Evolutionary conservation across 2,329 filamentous ascomycete genomes (phyloP).

Genomic region (Microascus cirrosus): DNA sequence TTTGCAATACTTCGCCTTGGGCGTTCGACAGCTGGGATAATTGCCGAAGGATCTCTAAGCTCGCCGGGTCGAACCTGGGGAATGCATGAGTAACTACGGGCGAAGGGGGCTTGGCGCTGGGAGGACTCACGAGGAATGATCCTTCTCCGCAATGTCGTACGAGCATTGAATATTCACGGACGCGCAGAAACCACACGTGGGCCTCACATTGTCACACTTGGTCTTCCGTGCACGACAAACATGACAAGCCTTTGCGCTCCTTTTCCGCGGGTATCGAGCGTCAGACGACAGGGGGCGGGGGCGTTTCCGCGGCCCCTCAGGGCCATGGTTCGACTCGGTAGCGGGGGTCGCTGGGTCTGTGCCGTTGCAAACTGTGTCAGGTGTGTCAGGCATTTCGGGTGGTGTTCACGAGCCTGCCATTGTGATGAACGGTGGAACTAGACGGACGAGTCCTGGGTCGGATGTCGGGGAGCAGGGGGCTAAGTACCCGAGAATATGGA

Average conservation of each 20-base stretch:
- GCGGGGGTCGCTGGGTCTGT: not conserved
- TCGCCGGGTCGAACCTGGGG: constrained; percentile 22
- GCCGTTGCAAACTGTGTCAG: not conserved
- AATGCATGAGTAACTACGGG: not conserved
- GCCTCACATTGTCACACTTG: constrained; percentile 24
- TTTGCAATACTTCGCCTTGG: constrained; percentile 10
- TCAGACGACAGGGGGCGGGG: constrained; percentile 10
- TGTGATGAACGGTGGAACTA: no score
- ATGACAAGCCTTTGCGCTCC: constrained; percentile 21
- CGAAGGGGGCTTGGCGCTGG: not conserved
- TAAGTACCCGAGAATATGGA: no score
- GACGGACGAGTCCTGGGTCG: no score
- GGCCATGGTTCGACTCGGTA: not conserved
- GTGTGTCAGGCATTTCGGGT: not conserved
- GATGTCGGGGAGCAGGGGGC: no score
- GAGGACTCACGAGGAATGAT: constrained; percentile 14
- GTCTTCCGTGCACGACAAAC: constrained; percentile 23
- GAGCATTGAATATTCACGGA: constrained; percentile 19
- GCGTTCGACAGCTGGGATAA: constrained; percentile 11
- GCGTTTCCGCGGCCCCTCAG: constrained; percentile 7
- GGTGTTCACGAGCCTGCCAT: not conserved
- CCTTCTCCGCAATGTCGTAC: constrained; percentile 16
- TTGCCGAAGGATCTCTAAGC: constrained; percentile 18
- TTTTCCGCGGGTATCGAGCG: constrained; percentile 16
- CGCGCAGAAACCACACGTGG: constrained; percentile 22